phyloP scores from a whole-genome alignment of 2,329 filamentous ascomycete genomes.

The Pseudopithomyces maydicus region DNA sequence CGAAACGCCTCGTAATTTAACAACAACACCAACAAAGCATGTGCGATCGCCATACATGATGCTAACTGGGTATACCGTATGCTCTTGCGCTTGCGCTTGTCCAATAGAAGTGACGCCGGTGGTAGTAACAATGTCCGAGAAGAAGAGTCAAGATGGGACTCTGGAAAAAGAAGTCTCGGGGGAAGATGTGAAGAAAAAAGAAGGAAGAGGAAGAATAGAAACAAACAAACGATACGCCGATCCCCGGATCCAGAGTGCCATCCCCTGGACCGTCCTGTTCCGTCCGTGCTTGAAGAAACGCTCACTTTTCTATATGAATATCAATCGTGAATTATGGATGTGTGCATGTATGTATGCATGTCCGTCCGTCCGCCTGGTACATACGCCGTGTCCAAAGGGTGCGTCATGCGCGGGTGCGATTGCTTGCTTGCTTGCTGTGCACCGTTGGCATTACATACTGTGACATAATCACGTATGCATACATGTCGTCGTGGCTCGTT shows the following conservation, averaged over 20 bases:
- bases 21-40: background rate
- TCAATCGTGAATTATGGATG: background rate
- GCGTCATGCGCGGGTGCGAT: background rate
- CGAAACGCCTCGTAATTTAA: background rate
- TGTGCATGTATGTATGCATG: too few relatives aligned
- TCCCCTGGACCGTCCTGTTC: background rate
- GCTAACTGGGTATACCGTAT: constrained; percentile 11
- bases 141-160: too few relatives aligned
- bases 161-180: too few relatives aligned
- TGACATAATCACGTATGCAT: too few relatives aligned
- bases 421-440: too few relatives aligned
- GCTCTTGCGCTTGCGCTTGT: constrained; percentile 5
- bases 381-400: background rate
- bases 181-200: too few relatives aligned
- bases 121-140: background rate
- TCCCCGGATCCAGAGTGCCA: background rate
- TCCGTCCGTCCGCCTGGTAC: too few relatives aligned
- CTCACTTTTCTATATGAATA: background rate
- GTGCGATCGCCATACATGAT: constrained; percentile 5
- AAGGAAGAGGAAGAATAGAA: too few relatives aligned
- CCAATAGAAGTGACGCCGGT: background rate
- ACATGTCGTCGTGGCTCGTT: background rate
- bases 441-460: too few relatives aligned
- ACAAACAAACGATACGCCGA: background rate
- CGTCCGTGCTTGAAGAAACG: background rate